phyloP scores from a whole-genome alignment of 78 protist species.

The Tieghemostelium lacteum region DNA sequence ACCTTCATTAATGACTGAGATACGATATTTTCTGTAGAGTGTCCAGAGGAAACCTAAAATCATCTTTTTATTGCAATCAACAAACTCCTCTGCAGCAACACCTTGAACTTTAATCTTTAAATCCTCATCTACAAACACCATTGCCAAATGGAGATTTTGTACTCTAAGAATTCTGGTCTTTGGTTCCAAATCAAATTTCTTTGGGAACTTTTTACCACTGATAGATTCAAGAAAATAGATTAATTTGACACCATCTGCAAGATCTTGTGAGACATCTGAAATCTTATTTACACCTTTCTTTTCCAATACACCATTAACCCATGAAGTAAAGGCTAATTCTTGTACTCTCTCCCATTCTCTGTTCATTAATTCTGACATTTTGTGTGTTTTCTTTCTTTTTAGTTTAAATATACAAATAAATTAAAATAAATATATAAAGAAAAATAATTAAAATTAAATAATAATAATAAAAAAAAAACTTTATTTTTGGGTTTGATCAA shows the following conservation, averaged over 20 bases:
- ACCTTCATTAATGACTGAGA: constrained; percentile 79
- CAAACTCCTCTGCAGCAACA: constrained; percentile 85
- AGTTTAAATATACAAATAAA: too few species aligned
- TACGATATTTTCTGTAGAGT: constrained; percentile 83
- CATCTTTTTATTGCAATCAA: constrained; percentile 79
- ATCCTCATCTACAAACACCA: constrained; percentile 79
- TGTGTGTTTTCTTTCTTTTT: too few species aligned
- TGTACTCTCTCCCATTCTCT: constrained; percentile 78
- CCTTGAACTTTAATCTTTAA: constrained; percentile 70
- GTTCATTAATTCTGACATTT: constrained; percentile 50
- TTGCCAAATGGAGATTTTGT: constrained; percentile 78
- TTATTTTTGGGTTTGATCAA: too few species aligned
- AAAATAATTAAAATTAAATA: too few species aligned
- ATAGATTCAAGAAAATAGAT: constrained; percentile 80
- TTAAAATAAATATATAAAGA: too few species aligned
- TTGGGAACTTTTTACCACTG: constrained; percentile 73
- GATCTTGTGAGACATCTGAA: constrained; percentile 70
- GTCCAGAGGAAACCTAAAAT: constrained; percentile 85
- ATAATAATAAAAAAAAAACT: too few species aligned
- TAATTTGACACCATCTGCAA: constrained; percentile 82
- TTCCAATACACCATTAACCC: constrained; percentile 81
- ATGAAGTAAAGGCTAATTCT: constrained; percentile 84
- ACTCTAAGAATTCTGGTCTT: constrained; percentile 70
- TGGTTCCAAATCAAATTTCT: constrained; percentile 73
- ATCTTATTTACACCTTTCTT: constrained; percentile 58